Conservation (phyloP, 2,329 filamentous ascomycete species). For the Colletotrichum tanaceti region DNA sequence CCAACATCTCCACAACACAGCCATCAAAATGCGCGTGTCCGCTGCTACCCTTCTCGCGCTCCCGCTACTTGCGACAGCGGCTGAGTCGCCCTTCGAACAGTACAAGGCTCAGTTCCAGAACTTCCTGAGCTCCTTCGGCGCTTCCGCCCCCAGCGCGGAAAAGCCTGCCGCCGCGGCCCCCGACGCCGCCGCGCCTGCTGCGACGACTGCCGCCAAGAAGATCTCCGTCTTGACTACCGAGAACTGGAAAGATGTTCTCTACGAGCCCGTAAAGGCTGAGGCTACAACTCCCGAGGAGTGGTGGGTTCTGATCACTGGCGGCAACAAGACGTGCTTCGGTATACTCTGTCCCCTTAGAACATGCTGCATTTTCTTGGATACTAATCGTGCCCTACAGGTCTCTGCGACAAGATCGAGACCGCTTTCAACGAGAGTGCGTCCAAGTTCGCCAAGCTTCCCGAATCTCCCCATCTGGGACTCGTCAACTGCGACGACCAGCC, state of each 20-base stretch:
- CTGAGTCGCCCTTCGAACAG: constrained; percentile 64
- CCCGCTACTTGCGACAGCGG: constrained; percentile 65
- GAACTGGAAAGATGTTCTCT: constrained; percentile 78
- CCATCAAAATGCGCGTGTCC: constrained; percentile 67
- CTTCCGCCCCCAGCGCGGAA: constrained; percentile 62
- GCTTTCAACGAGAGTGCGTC: constrained; percentile 75
- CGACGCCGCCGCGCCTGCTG: constrained; percentile 55
- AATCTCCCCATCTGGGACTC: constrained; percentile 74
- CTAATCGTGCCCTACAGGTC: constrained; percentile 58
- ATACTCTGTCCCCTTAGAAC: constrained; percentile 44
- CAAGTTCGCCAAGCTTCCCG: constrained; percentile 70
- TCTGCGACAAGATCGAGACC: constrained; percentile 71
- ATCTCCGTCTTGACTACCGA: constrained; percentile 69
- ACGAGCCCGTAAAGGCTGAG: constrained; percentile 68
- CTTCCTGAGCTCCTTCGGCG: constrained; percentile 70
- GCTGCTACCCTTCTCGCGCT: constrained; percentile 63
- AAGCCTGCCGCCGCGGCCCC: constrained; percentile 54
- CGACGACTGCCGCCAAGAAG: constrained; percentile 54
- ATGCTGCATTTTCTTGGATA: constrained; percentile 40
- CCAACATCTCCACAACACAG: constrained; percentile 44
- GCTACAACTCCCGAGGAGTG: constrained; percentile 76
- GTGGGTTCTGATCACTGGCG: constrained; percentile 79
- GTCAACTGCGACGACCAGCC: constrained; percentile 81
- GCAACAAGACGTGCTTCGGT: constrained; percentile 83
- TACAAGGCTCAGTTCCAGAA: constrained; percentile 73